Evolutionary conservation across 441 rosid species (phyloP).

Genomic region (Omphalea diandra): DNA sequence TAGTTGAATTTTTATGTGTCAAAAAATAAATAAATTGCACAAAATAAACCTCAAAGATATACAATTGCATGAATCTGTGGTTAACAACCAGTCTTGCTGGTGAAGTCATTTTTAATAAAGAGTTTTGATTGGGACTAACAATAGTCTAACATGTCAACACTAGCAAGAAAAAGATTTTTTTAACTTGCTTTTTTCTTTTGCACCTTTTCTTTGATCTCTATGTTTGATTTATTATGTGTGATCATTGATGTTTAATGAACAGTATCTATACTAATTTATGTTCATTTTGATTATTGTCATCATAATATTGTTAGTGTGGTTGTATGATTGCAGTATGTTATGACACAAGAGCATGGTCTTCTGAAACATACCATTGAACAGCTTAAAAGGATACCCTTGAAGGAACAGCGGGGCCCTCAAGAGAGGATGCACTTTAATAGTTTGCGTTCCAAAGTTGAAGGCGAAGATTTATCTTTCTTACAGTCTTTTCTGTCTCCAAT

Average conservation of each 20-base stretch:
- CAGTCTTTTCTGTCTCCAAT: conserved; percentile 89
- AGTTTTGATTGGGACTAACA: neutral
- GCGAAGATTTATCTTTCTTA: conserved; percentile 70
- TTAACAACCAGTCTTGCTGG: neutral
- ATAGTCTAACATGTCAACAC: neutral
- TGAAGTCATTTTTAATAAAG: neutral
- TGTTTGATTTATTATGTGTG: neutral
- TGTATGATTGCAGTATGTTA: conserved; percentile 66
- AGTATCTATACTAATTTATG: conserved; percentile 13
- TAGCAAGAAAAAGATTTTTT: neutral
- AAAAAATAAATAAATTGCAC: neutral
- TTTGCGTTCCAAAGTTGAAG: conserved; percentile 67
- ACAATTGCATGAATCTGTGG: neutral
- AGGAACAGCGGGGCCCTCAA: conserved; percentile 96
- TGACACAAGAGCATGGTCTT: conserved; percentile 80
- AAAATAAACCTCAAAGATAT: neutral
- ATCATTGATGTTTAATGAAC: neutral
- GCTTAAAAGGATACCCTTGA: conserved; percentile 82
- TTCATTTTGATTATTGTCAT: neutral
- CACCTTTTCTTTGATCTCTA: neutral
- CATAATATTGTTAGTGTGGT: conserved; percentile 19
- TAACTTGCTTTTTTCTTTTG: neutral
- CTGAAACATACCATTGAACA: conserved; percentile 87
- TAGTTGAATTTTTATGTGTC: neutral
- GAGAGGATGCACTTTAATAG: conserved; percentile 92